These are phyloP conservation scores for Yarrowia phangngaensis DNA, from an alignment of 805 yeast species.

Conservation along the genomic window DNA sequence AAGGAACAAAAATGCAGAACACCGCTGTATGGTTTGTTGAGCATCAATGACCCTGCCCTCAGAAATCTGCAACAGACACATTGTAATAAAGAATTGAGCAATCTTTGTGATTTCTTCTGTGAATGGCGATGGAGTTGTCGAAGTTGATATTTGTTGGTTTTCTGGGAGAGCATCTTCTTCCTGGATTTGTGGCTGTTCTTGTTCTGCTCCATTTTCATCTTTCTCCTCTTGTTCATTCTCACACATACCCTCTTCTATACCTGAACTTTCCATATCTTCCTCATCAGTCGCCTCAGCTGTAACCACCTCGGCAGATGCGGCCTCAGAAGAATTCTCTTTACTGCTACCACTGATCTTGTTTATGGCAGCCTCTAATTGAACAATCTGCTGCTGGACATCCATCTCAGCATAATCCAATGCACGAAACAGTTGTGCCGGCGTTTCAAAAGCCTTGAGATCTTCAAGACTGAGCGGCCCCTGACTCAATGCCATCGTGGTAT, in stretches of 20 bases:
- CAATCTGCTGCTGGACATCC: conserved; percentile 17
- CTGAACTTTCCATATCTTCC: no score
- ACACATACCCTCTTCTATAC: no score
- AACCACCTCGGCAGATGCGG: no score
- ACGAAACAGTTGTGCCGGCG: background rate
- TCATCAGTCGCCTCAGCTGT: no score
- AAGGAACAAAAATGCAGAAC: background rate
- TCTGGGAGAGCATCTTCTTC: no score
- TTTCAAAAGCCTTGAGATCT: conserved; percentile 4
- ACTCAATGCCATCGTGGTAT: background rate
- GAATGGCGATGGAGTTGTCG: conserved; percentile 7
- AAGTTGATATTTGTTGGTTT: background rate
- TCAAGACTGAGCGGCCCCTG: background rate
- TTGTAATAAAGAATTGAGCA: conserved; percentile 5
- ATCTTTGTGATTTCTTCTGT: conserved; percentile 10
- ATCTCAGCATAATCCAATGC: conserved; percentile 12
- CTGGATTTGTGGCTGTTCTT: no score
- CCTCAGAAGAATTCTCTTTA: no score
- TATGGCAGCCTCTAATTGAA: conserved; percentile 1
- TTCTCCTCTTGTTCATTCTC: no score
- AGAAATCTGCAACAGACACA: conserved; percentile 5
- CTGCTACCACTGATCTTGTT: conserved; percentile 5
- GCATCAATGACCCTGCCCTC: conserved; percentile 6
- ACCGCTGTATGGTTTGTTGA: conserved; percentile 5
- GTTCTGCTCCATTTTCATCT: no score